Evolutionary conservation across 495 filamentous ascomycete genomes (phyloP), one percentile per base, ranked within the genome.

Genomic region (Thermothielavioides terrestris): DNA sequence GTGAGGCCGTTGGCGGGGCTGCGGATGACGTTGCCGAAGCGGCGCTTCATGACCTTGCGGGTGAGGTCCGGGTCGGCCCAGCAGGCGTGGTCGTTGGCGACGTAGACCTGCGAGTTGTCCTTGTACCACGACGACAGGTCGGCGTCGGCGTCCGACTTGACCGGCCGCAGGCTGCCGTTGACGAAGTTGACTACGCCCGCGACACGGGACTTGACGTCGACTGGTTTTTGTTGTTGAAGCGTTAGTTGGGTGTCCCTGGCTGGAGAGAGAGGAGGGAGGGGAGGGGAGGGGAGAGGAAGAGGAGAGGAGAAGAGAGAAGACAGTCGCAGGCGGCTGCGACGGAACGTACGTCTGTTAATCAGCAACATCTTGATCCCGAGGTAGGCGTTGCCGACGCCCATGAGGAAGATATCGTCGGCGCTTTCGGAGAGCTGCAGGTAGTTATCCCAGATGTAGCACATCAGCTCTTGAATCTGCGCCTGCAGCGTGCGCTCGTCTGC

Each of bases 401-500:
- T 68, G 35, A 97, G 74, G 63, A 91, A 83, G 20, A 97, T 75
- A 20, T 89, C 77, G 1, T 82, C 78, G 4, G 53, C 61, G 1
- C 73, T 62, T 6, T 87, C 78, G 52, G 80, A 76, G 4, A 85
- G 82, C 76, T 94, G 86, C 28, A 98, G 85, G 56, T 95, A 95
- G 59, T 98, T 98, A 56, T 97, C 91, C 94, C 94, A 98, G 27
- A 98, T 64, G 58, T 94, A 97, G 46, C 77, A 79, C 15, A 88
- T 83, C 7, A 97, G 67, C 53, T 92, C 85, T 46, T 84, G 77
- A 0, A 83, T 83, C 35, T 82, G 78, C 1, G 74, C 69, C 45
- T 79, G 67, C 7, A 73, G 38, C 1, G 60, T 54, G 26, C 64
- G 53, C 51, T 70, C 67, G 23, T 67, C 58, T 2, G 56, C 30